A percentile compares a stretch with the other conserved stretches of the same genome.
Conservation (phyloP, 2,329 filamentous ascomycete species). For the Pseudonectria buxi region DNA sequence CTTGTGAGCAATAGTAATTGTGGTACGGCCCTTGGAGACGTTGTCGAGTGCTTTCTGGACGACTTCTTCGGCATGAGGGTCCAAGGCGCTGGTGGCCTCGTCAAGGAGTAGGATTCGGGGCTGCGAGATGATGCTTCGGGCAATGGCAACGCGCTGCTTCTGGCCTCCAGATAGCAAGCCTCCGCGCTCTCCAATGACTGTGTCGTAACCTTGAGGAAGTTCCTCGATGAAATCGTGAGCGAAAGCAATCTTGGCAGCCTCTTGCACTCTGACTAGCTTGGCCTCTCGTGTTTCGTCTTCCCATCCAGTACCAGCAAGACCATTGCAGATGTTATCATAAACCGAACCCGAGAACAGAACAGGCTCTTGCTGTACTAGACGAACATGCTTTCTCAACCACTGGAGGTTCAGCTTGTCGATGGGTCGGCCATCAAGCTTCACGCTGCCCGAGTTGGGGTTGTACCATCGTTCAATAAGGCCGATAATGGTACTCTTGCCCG, state of each 20-base stretch:
- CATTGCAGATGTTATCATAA: conserved; percentile 23
- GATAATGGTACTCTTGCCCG: conserved; percentile 45
- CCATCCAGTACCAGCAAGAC: conserved; percentile 11
- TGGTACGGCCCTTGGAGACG: conserved; percentile 48
- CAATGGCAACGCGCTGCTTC: conserved; percentile 57
- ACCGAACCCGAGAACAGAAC: conserved; percentile 18
- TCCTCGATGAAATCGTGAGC: conserved; percentile 18
- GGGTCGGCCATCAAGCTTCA: conserved; percentile 32
- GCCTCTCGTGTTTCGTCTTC: neutral
- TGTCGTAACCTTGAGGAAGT: conserved; percentile 17
- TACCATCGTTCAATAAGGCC: conserved; percentile 64
- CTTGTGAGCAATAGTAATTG: conserved; percentile 54
- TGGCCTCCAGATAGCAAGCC: conserved; percentile 44
- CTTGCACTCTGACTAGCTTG: conserved; percentile 5
- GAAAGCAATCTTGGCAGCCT: conserved; percentile 16
- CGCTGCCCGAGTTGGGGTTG: conserved; percentile 22
- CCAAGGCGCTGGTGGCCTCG: conserved; percentile 54
- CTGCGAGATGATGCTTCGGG: conserved; percentile 53
- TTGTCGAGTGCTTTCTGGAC: conserved; percentile 47
- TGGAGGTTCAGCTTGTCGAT: conserved; percentile 34
- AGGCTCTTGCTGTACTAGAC: conserved; percentile 32
- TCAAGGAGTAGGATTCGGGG: conserved; percentile 57
- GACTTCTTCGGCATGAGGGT: conserved; percentile 33
- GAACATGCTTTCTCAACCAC: conserved; percentile 41
- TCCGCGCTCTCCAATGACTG: conserved; percentile 17